Conservation (phyloP, 306 rosid genomes). For the Castanea crenata region DNA sequence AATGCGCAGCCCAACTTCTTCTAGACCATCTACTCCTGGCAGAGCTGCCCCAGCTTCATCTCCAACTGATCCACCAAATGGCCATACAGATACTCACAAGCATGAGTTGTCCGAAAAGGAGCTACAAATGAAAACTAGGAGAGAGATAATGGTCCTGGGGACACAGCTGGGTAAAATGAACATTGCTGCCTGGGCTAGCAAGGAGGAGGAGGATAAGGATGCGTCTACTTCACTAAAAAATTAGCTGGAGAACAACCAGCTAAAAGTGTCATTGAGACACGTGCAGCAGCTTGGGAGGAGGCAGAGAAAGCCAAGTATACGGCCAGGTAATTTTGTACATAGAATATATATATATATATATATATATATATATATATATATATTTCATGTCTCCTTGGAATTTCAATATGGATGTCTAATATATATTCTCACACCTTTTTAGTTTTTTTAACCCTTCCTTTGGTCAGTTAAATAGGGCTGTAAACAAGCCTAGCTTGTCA, state of each 20-base stretch:
- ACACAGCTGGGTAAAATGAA: constrained; percentile 88
- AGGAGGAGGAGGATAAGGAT: constrained; percentile 85
- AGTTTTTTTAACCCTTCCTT: too few relatives aligned
- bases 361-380: neutral
- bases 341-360: neutral
- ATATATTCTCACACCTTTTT: neutral
- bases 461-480: too few relatives aligned
- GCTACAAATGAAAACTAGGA: constrained; percentile 87
- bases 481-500: too few relatives aligned
- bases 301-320: constrained; percentile 87
- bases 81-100: constrained; percentile 37
- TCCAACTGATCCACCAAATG: constrained; percentile 23
- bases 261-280: constrained; percentile 61
- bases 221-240: constrained; percentile 71
- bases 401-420: neutral
- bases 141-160: constrained; percentile 89
- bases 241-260: constrained; percentile 39
- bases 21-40: constrained; percentile 77
- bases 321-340: constrained; percentile 62
- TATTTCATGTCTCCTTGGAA: neutral
- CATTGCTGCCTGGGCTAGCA: constrained; percentile 99
- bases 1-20: constrained; percentile 80
- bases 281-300: constrained; percentile 96
- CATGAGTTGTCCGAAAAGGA: constrained; percentile 79
- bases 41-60: constrained; percentile 48